Conservation (phyloP, 805 yeast genomes). For the Schwanniomyces pseudopolymorphus region DNA sequence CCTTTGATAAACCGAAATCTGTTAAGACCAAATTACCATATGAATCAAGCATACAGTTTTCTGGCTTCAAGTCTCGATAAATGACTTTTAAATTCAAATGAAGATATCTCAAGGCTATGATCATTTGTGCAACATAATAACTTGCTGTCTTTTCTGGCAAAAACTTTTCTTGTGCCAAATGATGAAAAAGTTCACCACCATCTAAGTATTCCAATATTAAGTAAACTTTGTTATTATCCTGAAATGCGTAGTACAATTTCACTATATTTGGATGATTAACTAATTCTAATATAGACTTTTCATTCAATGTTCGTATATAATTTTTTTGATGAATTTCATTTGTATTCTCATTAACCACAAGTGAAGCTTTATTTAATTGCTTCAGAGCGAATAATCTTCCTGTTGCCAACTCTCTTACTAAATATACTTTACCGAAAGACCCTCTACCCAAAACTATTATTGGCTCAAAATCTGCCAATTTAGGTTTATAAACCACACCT, state of each 20-base stretch:
- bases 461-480: conserved; percentile 39
- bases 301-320: conserved; percentile 40
- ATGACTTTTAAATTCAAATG: conserved; percentile 39
- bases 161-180: conserved; percentile 28
- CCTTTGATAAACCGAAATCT: conserved; percentile 45
- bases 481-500: conserved; percentile 19
- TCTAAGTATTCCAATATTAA: conserved; percentile 44
- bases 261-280: conserved; percentile 46
- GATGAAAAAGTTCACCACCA: conserved; percentile 48
- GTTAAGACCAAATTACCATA: conserved; percentile 43
- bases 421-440: conserved; percentile 42
- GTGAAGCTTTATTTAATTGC: conserved; percentile 39
- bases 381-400: conserved; percentile 45
- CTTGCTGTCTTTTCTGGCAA: conserved; percentile 36
- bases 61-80: conserved; percentile 46
- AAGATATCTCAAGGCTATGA: conserved; percentile 38
- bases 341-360: conserved; percentile 31
- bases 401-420: conserved; percentile 37
- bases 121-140: conserved; percentile 43
- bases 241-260: conserved; percentile 44
- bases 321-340: conserved; percentile 32
- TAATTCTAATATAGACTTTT: conserved; percentile 38
- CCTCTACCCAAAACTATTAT: conserved; percentile 45
- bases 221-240: conserved; percentile 43
- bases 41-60: conserved; percentile 44